A percentile compares a stretch with the other conserved stretches of the same genome.
phyloP scores from a whole-genome alignment of 352 stramenopile genomes.

The Globisporangium camurandrum region DNA sequence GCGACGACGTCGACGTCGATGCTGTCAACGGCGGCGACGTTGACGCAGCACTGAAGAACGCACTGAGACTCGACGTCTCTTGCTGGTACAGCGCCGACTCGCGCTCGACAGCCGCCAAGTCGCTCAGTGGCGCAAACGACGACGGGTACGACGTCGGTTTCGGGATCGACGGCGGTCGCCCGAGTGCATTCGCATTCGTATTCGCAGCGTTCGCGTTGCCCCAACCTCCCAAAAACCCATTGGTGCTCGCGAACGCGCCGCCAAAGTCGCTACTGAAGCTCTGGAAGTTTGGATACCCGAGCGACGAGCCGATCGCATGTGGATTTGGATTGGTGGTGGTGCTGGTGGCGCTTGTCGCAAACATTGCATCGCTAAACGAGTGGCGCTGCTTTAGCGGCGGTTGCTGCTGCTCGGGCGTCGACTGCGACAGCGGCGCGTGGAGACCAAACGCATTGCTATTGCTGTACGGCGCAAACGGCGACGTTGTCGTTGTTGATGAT shows the following conservation, averaged over 20 bases:
- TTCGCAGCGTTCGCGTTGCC: conserved; percentile 22
- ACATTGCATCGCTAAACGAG: conserved; percentile 9
- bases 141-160: background rate
- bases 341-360: conserved; percentile 10
- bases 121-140: conserved; percentile 44
- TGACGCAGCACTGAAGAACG: conserved; percentile 32
- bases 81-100: conserved; percentile 65
- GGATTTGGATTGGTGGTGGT: background rate
- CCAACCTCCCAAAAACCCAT: conserved; percentile 42
- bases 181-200: conserved; percentile 3
- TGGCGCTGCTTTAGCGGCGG: conserved; percentile 5
- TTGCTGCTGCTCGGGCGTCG: conserved; percentile 11
- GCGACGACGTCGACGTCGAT: too few relatives aligned
- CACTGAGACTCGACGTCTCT: conserved; percentile 63
- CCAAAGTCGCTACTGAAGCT: conserved; percentile 44
- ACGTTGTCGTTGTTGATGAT: conserved; percentile 1
- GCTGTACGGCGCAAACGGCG: conserved; percentile 15
- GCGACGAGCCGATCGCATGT: conserved; percentile 25
- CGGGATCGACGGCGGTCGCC: conserved; percentile 8
- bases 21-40: background rate
- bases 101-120: conserved; percentile 64
- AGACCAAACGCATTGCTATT: conserved; percentile 14
- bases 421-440: conserved; percentile 13
- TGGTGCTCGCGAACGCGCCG: conserved; percentile 29
- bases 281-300: conserved; percentile 59